Evolutionary conservation across 495 filamentous ascomycete genomes (phyloP).

Genomic region (Aspergillus cristatus): DNA sequence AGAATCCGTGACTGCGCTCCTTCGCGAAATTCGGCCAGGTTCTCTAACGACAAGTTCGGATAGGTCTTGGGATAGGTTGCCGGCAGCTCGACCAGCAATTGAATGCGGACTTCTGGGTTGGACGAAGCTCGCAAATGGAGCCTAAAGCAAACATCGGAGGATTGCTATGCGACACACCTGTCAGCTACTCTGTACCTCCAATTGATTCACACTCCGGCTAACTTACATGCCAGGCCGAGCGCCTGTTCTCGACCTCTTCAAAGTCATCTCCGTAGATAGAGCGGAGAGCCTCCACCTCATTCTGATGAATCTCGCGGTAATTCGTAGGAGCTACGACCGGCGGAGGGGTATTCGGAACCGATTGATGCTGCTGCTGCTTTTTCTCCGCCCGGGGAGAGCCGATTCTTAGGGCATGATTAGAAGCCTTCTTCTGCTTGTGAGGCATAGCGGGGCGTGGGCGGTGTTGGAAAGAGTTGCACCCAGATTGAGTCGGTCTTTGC

Average conservation of each 20-base stretch:
- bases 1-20: constrained; percentile 58
- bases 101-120: constrained; percentile 55
- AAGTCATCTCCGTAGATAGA: constrained; percentile 94
- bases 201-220: neutral
- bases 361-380: constrained; percentile 18
- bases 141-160: constrained; percentile 67
- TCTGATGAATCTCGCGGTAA: constrained; percentile 74
- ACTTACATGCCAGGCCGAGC: constrained; percentile 78
- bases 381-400: constrained; percentile 25
- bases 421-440: constrained; percentile 40
- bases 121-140: constrained; percentile 64
- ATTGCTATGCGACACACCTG: constrained; percentile 41
- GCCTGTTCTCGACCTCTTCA: constrained; percentile 57
- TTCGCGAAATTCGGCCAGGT: constrained; percentile 53
- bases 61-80: constrained; percentile 88
- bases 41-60: constrained; percentile 61
- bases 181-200: neutral
- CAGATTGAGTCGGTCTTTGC: constrained; percentile 19
- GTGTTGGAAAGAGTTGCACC: constrained; percentile 15
- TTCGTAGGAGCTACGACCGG: constrained; percentile 41
- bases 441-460: constrained; percentile 38
- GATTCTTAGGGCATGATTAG: constrained; percentile 19
- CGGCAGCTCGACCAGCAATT: constrained; percentile 63
- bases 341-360: constrained; percentile 18
- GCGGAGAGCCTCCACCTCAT: constrained; percentile 78